Base-by-base conservation (phyloP, 75 land plant genomes). In the Pinus tabuliformis region DNA sequence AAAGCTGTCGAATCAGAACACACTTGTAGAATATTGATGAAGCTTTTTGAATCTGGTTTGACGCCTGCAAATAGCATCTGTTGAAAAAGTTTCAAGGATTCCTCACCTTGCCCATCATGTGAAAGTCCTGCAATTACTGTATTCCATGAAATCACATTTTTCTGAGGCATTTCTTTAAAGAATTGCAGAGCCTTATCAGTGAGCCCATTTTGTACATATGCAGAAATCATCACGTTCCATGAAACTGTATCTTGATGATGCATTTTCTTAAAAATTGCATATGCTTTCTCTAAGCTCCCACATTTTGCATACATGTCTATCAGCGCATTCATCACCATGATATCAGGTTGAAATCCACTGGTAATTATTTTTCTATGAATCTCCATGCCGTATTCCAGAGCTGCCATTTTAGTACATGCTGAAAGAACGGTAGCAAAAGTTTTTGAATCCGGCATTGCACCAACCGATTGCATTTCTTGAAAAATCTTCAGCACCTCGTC, bases 231-330 rank as follows among this genome's bases (percentile, higher is more conserved):
- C 13, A 85, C 72, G 45, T 82, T 86, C 84, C 82, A 89, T 56
- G 91, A 82, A 15, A 86, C 79, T 14, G 80, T 73, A 78, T 86
- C 87, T 75, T 70, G 58, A 5, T 62, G 17, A 76, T 57, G 33
- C 79, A 81, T 78, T 17, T 30, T 72, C 17, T 72, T 71, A 78
- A 85, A 85, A 21, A 65, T 26, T n/a, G 59, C 59, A 4, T 71
- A 6, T 45, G 85, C 79, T 16, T 80, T 77, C 12, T 76, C 78
- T 42, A 83, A n/a, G 28, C 72, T 52, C 0, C 83, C 83, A 83
- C 88, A 83, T 78, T 83, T 86, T 4, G 64, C 66, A 78, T 83
- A 83, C 73, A 80, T 71, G 65, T 80, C 78, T n/a, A 86, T 56
- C 21, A 86, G 70, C 6, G 83, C 64, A 77, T 81, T 85, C 9